phyloP scores from a whole-genome alignment of 805 yeast species.

The Cyberlindnera nakhonratchasimensis region DNA sequence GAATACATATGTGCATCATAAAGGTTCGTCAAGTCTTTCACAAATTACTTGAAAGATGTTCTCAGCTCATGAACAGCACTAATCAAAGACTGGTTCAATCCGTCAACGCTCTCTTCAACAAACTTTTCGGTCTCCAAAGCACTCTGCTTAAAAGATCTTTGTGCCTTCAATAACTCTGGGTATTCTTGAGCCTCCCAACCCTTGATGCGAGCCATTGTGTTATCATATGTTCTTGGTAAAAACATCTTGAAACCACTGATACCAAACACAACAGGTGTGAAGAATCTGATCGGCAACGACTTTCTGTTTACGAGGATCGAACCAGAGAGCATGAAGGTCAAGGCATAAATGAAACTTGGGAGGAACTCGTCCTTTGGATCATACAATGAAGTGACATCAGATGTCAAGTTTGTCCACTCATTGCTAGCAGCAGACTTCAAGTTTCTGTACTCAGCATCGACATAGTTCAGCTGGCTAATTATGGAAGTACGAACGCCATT shows the following conservation, averaged over 20 bases:
- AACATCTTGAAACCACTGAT: conserved; percentile 39
- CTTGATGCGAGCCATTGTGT: conserved; percentile 29
- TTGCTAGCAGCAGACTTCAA: conserved; percentile 25
- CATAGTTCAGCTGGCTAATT: conserved; percentile 18
- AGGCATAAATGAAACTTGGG: conserved; percentile 51
- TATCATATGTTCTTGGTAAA: conserved; percentile 48
- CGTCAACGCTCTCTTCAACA: conserved; percentile 1
- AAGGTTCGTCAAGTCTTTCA: not conserved
- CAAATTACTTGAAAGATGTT: conserved; percentile 11
- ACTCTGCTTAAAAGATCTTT: conserved; percentile 23
- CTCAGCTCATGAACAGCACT: conserved; percentile 23
- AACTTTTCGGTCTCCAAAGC: conserved; percentile 20
- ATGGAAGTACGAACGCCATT: conserved; percentile 16
- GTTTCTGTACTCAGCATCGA: conserved; percentile 26
- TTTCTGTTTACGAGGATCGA: conserved; percentile 50
- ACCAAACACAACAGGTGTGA: conserved; percentile 50
- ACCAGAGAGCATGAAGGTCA: conserved; percentile 54
- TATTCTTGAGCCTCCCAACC: conserved; percentile 33
- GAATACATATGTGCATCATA: not conserved
- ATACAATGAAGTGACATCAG: conserved; percentile 22
- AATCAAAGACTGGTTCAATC: conserved; percentile 19
- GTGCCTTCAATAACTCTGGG: conserved; percentile 35
- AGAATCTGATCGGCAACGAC: conserved; percentile 46
- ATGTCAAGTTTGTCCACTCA: conserved; percentile 22
- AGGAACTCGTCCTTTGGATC: conserved; percentile 33